Evolutionary conservation across 768 basidiomycete genomes (phyloP), one percentile per base, ranked within the genome.

Genomic region (Psilocybe tampanensis): DNA sequence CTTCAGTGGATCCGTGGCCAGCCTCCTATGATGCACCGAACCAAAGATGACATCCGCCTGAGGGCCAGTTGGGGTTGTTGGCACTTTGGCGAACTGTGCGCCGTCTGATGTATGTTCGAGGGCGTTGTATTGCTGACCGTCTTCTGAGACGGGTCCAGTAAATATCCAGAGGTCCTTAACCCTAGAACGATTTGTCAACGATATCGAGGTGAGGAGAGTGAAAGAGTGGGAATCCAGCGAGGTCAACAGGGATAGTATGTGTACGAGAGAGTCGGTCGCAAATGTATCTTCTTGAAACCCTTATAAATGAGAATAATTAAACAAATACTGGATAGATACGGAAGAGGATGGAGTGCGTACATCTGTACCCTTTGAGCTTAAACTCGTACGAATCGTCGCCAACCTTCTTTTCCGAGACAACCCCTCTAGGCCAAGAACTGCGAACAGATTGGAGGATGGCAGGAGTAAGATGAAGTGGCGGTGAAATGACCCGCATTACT

Each of bases 91-190:
- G 55, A 45, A 8, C 15, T 45, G 11, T 36, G 15, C 32, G 17
- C 21, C 36, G 15, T 56, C 18, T 15, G 47, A 39, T 9, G 32
- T 33, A 15, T 57, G 48, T 11, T 79, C 76, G 17, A 65, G 66
- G 5, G 61, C 58, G 7, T 63, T 60, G 12, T 17, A 7, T 44
- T 44, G 36, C 24, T 64, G 39, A 24, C 73, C 73, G 23, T 73
- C 74, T 17, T 68, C 67, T 24, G 70, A 56, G 12, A 75, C 72
- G 36, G 84, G 80, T 19, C 86, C 86, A 0, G 83, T 83, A 67
- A 92, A 92, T 42, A 92, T 75, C 90, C 90, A 92, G 2, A 92
- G 67, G 67, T 92, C 90, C 67, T 90, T 90, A 45, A 85, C 80
- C 59, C 88, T 78, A 19, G 90, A 89, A 33, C 83, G 88, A 62